Evolutionary conservation across 805 yeast genomes (phyloP).

Genomic region (Huiozyma sinensis): DNA sequence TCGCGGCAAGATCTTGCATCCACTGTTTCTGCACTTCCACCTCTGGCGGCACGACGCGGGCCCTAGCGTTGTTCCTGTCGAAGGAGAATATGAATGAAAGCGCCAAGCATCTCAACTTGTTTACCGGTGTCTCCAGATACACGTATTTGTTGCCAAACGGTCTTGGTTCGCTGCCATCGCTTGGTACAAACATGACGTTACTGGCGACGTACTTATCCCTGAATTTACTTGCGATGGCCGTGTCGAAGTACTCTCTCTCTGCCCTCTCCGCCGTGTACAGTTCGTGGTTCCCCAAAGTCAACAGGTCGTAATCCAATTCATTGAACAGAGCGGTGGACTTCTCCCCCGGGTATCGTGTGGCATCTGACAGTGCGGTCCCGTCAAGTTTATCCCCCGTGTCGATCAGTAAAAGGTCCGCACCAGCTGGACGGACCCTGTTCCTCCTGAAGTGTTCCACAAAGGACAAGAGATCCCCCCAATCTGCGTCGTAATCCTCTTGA

Average conservation of each 20-base stretch:
- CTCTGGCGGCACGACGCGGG: slow-evolving; percentile 52
- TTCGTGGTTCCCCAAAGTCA: slow-evolving; percentile 89
- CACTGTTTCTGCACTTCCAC: slow-evolving; percentile 45
- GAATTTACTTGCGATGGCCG: slow-evolving; percentile 41
- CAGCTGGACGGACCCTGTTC: slow-evolving; percentile 14
- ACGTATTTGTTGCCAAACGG: slow-evolving; percentile 61
- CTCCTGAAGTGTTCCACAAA: slow-evolving; percentile 45
- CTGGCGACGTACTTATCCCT: slow-evolving; percentile 59
- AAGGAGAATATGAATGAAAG: slow-evolving; percentile 78
- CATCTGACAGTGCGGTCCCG: slow-evolving; percentile 85
- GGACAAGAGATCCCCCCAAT: slow-evolving; percentile 86
- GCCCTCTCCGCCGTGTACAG: slow-evolving; percentile 60
- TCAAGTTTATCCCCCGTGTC: slow-evolving; percentile 94
- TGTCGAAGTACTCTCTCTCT: slow-evolving; percentile 48
- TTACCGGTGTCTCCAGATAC: slow-evolving; percentile 53
- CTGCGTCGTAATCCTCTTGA: slow-evolving; percentile 67
- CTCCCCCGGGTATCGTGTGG: slow-evolving; percentile 61
- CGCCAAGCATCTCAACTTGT: slow-evolving; percentile 44
- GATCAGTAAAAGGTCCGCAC: slow-evolving; percentile 57
- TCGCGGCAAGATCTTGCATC: slow-evolving; percentile 41
- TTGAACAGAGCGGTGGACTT: slow-evolving; percentile 53
- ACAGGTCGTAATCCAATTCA: slow-evolving; percentile 57
- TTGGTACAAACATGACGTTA: slow-evolving; percentile 50
- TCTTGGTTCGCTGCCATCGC: slow-evolving; percentile 33
- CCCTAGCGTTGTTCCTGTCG: slow-evolving; percentile 40